Evolutionary conservation across 179 eudicot genomes (phyloP), one percentile per base, ranked within the genome.

Genomic region (Vitellaria paradoxa): DNA sequence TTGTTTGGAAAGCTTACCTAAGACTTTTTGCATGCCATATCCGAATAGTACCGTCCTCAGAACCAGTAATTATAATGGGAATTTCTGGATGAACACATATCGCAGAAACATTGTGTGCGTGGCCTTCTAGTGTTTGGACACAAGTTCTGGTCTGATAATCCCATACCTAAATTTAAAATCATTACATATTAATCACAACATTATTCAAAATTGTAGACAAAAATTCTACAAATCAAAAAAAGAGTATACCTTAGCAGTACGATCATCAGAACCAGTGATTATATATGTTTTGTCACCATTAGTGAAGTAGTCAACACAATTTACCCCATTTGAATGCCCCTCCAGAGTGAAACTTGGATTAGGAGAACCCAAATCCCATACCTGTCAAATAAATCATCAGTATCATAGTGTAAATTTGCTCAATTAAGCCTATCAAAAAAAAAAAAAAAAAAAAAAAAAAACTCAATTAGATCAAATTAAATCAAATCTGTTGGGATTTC

Each of bases 241-340:
- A 0, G 37, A 11, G 62, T 72, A 76, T 3, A 91, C 97, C 95
- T 92, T 92, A 46, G 82, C 83, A 15, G 88, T 81, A 69, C 62
- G 82, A 65, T 91, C 97, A 86, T 91, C 97, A 49, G 97, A 88
- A 64, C 93, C 93, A 53, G 89, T 87, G 56, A 91, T 81, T 40
- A 91, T 59, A 75, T 80, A 82, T 57, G 87, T 80, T 77, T 85
- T 86, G 61, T 77, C 83, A 63, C 86, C 87, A 77, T 72, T 81
- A 10, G 83, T 75, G 46, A 85, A 77, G 84, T 81, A 90, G 47
- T 80, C 85, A 20, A 90, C 92, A 79, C 91, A 88, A 78, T 91
- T 90, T 14, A 91, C 85, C 37, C 97, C 97, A 78, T 85, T 86
- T 40, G 82, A 75, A 83, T 90, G 97, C 49, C 81, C 91, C 68